These are phyloP conservation scores for Butyriboletus regius DNA, from an alignment of 1,284 basidiomycete species.

Conservation along the genomic window DNA sequence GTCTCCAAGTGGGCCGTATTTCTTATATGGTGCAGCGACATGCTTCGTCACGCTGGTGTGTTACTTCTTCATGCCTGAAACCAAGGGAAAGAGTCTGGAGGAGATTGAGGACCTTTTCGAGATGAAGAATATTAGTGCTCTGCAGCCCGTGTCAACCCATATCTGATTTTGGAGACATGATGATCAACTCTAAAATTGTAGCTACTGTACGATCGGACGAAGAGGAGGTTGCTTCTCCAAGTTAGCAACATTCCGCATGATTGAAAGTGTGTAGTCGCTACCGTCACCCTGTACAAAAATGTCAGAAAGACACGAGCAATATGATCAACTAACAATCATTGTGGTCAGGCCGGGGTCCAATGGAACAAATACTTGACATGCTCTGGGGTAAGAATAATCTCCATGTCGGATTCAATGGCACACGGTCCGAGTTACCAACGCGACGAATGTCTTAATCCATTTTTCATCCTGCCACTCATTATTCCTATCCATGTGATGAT, in stretches of 20 bases:
- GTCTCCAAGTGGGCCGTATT: conserved; percentile 44
- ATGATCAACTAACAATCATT: background rate
- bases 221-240: conserved; percentile 22
- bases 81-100: conserved; percentile 41
- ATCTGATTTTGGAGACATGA: background rate
- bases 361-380: background rate
- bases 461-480: too few relatives aligned
- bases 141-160: background rate
- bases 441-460: too few relatives aligned
- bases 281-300: conserved; percentile 26
- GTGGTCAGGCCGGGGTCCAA: conserved; percentile 35
- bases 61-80: conserved; percentile 41
- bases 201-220: conserved; percentile 7
- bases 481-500: too few relatives aligned
- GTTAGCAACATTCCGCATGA: conserved; percentile 13
- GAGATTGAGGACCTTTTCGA: conserved; percentile 37
- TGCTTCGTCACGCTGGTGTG: conserved; percentile 37
- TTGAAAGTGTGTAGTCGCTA: conserved; percentile 8
- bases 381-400: background rate
- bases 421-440: too few relatives aligned
- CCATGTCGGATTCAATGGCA: too few relatives aligned
- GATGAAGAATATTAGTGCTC: conserved; percentile 8
- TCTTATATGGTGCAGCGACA: conserved; percentile 40
- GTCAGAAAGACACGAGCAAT: conserved; percentile 26
- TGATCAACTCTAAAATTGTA: background rate